These are phyloP conservation scores for Ciborinia camelliae DNA, from an alignment of 2,329 filamentous ascomycete species.

Conservation along the genomic window DNA sequence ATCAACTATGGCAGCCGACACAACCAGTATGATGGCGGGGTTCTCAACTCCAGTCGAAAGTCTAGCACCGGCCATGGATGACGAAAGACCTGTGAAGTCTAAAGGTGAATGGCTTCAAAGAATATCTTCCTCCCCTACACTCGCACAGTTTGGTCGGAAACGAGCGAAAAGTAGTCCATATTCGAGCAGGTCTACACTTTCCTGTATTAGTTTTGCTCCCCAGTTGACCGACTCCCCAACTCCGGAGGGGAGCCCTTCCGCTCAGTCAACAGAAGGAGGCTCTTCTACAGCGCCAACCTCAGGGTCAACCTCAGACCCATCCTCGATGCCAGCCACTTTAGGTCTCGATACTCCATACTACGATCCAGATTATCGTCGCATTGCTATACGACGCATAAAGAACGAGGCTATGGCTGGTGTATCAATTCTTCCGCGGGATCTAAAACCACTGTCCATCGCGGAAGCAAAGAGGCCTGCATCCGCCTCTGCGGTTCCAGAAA, in stretches of 20 bases:
- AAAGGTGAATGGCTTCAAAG: conserved; percentile 37
- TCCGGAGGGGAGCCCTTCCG: conserved; percentile 31
- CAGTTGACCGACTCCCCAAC: conserved; percentile 26
- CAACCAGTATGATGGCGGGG: neutral
- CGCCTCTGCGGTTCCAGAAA: conserved; percentile 30
- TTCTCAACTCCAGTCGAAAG: conserved; percentile 1
- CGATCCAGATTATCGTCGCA: conserved; percentile 26
- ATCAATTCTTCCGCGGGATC: conserved; percentile 26
- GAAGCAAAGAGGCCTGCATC: conserved; percentile 23
- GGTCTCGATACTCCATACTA: conserved; percentile 31
- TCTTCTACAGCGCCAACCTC: conserved; percentile 34
- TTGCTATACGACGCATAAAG: conserved; percentile 28
- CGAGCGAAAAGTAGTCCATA: conserved; percentile 37
- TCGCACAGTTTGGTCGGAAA: conserved; percentile 33
- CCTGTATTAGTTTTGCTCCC: conserved; percentile 36
- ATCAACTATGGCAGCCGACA: neutral
- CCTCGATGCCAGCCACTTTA: conserved; percentile 29
- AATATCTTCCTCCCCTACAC: conserved; percentile 38
- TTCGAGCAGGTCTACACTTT: conserved; percentile 31
- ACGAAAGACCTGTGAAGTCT: conserved; percentile 29
- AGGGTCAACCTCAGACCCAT: neutral
- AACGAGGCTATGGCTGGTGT: conserved; percentile 24
- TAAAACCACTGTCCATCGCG: conserved; percentile 26
- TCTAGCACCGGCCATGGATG: neutral
- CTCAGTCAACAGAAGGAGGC: conserved; percentile 26